Percentiles rank a stretch among this genome's conserved stretches.
Evolutionary conservation across 306 rosid genomes (phyloP).

Genomic region (Rosa rugosa): DNA sequence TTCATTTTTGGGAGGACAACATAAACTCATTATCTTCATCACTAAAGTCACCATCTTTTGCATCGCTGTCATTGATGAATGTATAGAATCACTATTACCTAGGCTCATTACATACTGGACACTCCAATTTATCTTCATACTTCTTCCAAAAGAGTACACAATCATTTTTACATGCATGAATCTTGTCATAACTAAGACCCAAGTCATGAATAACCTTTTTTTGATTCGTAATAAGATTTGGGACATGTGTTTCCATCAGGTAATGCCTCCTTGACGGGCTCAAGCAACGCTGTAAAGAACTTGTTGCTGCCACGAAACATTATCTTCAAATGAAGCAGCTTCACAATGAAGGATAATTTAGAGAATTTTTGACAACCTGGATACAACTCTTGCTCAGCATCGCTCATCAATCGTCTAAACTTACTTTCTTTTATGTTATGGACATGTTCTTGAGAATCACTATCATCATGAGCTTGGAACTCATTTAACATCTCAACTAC

Average conservation of each 20-base stretch:
- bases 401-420: too few species aligned
- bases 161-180: not conserved
- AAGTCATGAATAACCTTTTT: not conserved
- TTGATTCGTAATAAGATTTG: not conserved
- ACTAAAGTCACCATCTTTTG: too few species aligned
- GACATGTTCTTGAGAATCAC: too few species aligned
- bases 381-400: not conserved
- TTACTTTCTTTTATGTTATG: too few species aligned
- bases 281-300: not conserved
- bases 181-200: conserved; percentile 3
- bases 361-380: not conserved
- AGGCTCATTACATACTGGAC: not conserved
- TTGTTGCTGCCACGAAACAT: not conserved
- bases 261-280: not conserved
- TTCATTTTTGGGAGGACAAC: too few species aligned
- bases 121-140: too few species aligned
- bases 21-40: too few species aligned
- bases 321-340: not conserved
- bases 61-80: too few species aligned
- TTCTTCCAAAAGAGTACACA: too few species aligned
- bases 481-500: too few species aligned
- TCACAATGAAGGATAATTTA: not conserved
- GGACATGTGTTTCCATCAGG: not conserved
- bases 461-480: too few species aligned
- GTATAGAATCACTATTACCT: not conserved